Base-by-base conservation (phyloP, 176 grass and related monocot genomes). In the Oryza glumipatula region DNA sequence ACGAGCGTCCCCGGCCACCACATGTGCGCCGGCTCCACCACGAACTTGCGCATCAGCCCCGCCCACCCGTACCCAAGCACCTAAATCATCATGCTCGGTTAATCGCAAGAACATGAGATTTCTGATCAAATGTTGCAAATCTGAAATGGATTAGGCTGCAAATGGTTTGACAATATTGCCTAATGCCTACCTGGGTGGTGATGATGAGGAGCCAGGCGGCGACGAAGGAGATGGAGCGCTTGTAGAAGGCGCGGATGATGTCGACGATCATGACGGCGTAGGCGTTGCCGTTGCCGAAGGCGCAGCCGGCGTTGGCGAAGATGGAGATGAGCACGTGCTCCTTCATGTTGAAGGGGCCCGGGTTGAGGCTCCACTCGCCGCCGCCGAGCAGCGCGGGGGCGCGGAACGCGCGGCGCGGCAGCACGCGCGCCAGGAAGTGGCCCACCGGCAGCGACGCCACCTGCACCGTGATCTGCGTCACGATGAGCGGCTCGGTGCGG, bases 301-400 rank as follows among this genome's bases (percentile, higher is more conserved):
- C 91, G 77, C 65, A 92, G 6, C 95, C 95, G 76, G 92, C 92
- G 72, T 98, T 98, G 82, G 95, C 95, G 81, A 98, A 98, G 83
- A 98, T 98, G 82, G 92, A 94, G 82, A 98, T 95, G 85, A 98
- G 92, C 45, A 98, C 95, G 89, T 95, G 95, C 91, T 98, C 95
- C 95, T 98, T 98, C 70, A 95, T 90, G 86, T 98, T 95, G 90
- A 98, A 98, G 4, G 95, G 95, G 0, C 95, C 95, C 45, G 95
- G 95, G 75, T 98, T 95, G 39, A 98, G 87, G 85, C 84, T 85
- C 85, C 92, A 95, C 72, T 91, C 85, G 0, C 87, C 60, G 65
- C 81, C 67, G 66, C 89, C 84, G 19, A 92, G 82, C 4, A 39
- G 0, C 22, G 73, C 71, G 0, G 89, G 88, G 0, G 19, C 38